A percentile compares a stretch with the other conserved stretches of the same genome.
phyloP scores from a whole-genome alignment of 2,329 filamentous ascomycete species.

The Plectosphaerella cucumerina region DNA sequence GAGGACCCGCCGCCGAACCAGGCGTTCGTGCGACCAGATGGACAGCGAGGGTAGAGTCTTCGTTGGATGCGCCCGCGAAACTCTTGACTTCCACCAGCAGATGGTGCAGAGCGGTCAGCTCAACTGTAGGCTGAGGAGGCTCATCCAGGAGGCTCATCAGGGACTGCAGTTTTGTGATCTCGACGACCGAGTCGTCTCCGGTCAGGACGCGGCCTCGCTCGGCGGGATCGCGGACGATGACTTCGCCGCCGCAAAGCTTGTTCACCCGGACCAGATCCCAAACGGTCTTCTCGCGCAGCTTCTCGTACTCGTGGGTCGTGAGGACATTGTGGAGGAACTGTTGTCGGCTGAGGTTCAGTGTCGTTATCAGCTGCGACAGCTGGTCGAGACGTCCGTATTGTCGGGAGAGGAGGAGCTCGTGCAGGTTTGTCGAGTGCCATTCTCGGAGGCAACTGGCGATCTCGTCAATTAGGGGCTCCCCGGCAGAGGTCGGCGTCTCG shows the following conservation, averaged over 20 bases:
- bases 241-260: constrained; percentile 87
- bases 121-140: constrained; percentile 64
- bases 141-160: constrained; percentile 92
- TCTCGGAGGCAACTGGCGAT: constrained; percentile 95
- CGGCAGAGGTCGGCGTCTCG: constrained; percentile 83
- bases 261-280: constrained; percentile 95
- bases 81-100: constrained; percentile 79
- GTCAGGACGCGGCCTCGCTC: constrained; percentile 83
- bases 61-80: constrained; percentile 72
- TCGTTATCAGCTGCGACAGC: constrained; percentile 73
- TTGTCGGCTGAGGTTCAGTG: constrained; percentile 79
- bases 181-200: constrained; percentile 87
- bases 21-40: constrained; percentile 71
- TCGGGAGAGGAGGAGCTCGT: constrained; percentile 79
- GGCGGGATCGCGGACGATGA: constrained; percentile 87
- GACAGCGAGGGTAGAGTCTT: constrained; percentile 70
- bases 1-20: constrained; percentile 56
- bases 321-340: constrained; percentile 94
- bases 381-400: constrained; percentile 79
- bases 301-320: constrained; percentile 77
- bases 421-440: constrained; percentile 97
- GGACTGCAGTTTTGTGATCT: constrained; percentile 86
- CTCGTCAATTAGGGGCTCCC: constrained; percentile 92
- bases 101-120: constrained; percentile 72
- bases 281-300: constrained; percentile 80